These are phyloP conservation scores for Podospora comata DNA, from an alignment of 495 filamentous ascomycete species.

Conservation along the genomic window DNA sequence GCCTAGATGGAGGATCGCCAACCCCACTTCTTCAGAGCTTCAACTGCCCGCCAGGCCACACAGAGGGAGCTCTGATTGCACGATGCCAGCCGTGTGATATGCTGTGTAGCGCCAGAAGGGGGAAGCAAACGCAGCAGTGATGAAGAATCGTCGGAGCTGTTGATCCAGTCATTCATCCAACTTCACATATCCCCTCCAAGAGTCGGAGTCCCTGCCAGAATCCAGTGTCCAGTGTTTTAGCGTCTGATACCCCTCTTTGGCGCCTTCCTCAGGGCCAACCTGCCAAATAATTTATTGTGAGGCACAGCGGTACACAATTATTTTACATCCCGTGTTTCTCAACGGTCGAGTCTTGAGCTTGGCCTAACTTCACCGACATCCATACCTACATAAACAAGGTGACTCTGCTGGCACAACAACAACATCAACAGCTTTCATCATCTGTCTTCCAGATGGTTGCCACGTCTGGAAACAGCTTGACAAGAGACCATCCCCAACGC, in stretches of 20 bases:
- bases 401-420: not conserved
- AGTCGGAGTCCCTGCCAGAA: not conserved
- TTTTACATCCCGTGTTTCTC: not conserved
- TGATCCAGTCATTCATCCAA: not conserved
- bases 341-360: too few relatives aligned
- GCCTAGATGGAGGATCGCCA: not conserved
- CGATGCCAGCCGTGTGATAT: not conserved
- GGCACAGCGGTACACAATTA: conserved; percentile 6
- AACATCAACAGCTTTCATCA: not conserved
- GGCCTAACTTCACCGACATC: not conserved
- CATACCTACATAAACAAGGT: not conserved
- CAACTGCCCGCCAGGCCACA: not conserved
- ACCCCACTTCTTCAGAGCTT: not conserved
- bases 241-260: conserved; percentile 12
- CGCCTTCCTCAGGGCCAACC: not conserved
- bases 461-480: not conserved
- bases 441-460: not conserved
- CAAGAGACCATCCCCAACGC: not conserved
- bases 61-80: not conserved
- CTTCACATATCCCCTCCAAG: not conserved
- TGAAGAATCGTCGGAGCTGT: not conserved
- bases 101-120: not conserved
- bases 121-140: not conserved
- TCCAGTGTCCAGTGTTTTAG: not conserved
- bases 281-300: conserved; percentile 2